These are phyloP conservation scores for Hanseniaspora taiwanica DNA, from an alignment of 805 yeast species.

Conservation along the genomic window DNA sequence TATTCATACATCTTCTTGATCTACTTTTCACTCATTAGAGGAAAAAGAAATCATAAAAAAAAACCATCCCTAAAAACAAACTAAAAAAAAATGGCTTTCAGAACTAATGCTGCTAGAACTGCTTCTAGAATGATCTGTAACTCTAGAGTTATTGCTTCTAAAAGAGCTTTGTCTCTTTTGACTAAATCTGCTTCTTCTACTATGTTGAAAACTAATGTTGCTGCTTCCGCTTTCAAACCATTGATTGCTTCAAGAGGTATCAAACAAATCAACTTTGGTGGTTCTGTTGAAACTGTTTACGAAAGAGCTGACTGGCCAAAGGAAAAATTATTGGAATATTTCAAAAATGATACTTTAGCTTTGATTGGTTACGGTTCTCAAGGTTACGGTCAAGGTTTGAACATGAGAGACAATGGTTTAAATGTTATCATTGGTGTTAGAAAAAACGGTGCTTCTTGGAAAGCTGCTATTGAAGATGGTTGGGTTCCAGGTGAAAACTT, in stretches of 20 bases:
- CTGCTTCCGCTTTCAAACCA: slow-evolving; percentile 28
- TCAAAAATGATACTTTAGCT: slow-evolving; percentile 96
- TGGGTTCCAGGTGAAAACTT: slow-evolving; percentile 99
- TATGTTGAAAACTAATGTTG: slow-evolving; percentile 32
- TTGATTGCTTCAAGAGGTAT: slow-evolving; percentile 69
- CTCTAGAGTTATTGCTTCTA: slow-evolving; percentile 34
- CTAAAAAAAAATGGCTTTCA: slow-evolving; percentile 7
- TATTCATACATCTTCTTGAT: no score
- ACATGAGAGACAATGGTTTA: slow-evolving; percentile 97
- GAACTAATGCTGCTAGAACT: slow-evolving; percentile 8
- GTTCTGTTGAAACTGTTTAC: slow-evolving; percentile 88
- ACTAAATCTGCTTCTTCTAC: slow-evolving; percentile 41
- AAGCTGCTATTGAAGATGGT: slow-evolving; percentile 98
- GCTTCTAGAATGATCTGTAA: slow-evolving; percentile 19
- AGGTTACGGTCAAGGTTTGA: slow-evolving; percentile 99
- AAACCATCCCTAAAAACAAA: no score
- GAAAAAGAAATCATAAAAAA: neutral
- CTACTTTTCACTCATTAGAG: no score
- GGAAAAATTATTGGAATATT: slow-evolving; percentile 89
- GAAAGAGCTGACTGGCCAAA: slow-evolving; percentile 99
- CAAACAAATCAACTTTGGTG: slow-evolving; percentile 94
- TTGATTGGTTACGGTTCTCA: slow-evolving; percentile 99
- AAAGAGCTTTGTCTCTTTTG: slow-evolving; percentile 52
- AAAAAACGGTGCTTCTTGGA: slow-evolving; percentile 98
- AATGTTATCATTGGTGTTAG: slow-evolving; percentile 97